Evolutionary conservation across 495 filamentous ascomycete species (phyloP), one percentile per base, ranked within the genome.

Genomic region (Penicillium steckii): DNA sequence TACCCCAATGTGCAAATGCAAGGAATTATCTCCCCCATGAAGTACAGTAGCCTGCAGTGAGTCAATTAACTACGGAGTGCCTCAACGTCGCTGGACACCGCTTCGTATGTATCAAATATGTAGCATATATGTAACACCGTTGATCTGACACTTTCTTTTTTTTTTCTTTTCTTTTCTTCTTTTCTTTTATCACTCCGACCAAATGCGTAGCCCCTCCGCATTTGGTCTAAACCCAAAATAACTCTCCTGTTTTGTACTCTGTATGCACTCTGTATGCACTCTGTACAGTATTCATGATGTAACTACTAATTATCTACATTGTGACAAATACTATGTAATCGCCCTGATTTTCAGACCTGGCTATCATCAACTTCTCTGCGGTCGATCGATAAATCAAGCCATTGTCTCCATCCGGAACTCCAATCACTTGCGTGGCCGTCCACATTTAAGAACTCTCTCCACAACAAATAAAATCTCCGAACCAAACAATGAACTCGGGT

Each of bases 381-480:
- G 38, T 41, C 38, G 38, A 41, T 41, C 38, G 19, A 37, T 41
- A 41, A 13, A 37, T 37, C 15, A 27, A 27, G 9, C 38, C 38
- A 41, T 41, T 21, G 38, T 41, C 38, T 23, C 38, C 38, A 41
- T 41, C 19, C 2, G 38, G 18, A 41, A 41, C 17, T 41, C 38
- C 38, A 41, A 41, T 41, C 38, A 41, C 38, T 41, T 12, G 19
- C 38, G 38, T 22, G 38, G 38, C 35, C 35, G 35, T 15, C 35
- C n/a, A 13, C 29, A 9, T 9, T 15, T 37, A n/a, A 15, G 13
- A 15, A 37, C 10, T 37, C n/a, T 37, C 37, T 19, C 38, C 38
- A 41, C 38, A 23, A 19, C 38, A 19, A 41, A 41, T 41, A 41
- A 41, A 41, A 41, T 41, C 38, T 41, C 38, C 38, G 38, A 41